These are phyloP conservation scores for Xylaria cubensis DNA, from an alignment of 495 filamentous ascomycete genomes.

Conservation along the genomic window DNA sequence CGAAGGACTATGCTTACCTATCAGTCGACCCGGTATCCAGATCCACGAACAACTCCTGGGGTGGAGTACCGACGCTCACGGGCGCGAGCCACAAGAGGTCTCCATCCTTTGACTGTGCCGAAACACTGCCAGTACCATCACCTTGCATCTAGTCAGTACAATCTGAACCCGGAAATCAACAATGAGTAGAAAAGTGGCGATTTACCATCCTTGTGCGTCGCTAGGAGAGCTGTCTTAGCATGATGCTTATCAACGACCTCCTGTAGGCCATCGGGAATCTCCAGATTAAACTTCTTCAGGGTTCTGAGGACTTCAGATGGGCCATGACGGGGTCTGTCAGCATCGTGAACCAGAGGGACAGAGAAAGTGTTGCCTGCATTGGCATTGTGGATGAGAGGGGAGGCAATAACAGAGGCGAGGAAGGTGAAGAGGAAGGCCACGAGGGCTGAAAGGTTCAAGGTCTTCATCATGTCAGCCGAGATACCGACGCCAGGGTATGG, in stretches of 20 bases:
- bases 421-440: conserved; percentile 32
- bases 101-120: conserved; percentile 34
- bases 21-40: conserved; percentile 80
- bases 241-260: conserved; percentile 38
- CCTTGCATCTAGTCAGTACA: conserved; percentile 24
- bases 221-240: conserved; percentile 26
- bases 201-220: conserved; percentile 26
- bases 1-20: conserved; percentile 61
- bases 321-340: conserved; percentile 36
- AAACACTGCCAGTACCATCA: conserved; percentile 26
- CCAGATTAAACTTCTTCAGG: conserved; percentile 40
- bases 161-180: neutral
- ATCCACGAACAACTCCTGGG: conserved; percentile 68
- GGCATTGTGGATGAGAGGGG: neutral
- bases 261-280: conserved; percentile 37
- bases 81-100: conserved; percentile 71
- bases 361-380: conserved; percentile 37
- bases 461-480: neutral
- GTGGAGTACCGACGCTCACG: conserved; percentile 71
- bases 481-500: neutral
- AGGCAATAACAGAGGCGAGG: conserved; percentile 24
- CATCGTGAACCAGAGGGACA: conserved; percentile 33
- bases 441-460: conserved; percentile 23
- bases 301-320: conserved; percentile 40
- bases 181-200: neutral